A percentile compares a stretch with the other conserved stretches of the same genome.
Conservation (phyloP, 768 basidiomycete species). For the Boletus rubroflammeus region DNA sequence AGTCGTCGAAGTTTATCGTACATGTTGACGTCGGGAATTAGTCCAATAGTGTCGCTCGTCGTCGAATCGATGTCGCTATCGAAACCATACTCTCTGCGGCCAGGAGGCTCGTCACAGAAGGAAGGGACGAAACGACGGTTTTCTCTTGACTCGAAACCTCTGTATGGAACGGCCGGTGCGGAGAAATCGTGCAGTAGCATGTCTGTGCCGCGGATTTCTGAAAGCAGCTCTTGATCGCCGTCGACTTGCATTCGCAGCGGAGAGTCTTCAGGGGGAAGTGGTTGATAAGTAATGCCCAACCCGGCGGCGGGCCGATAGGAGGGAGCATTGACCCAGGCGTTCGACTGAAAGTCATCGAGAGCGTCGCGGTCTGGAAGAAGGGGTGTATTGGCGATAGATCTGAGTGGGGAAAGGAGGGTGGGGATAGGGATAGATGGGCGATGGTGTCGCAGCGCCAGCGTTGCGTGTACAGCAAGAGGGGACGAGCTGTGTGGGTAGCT, state of each 20-base stretch:
- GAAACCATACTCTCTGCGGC: slow-evolving; percentile 1
- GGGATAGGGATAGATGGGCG: slow-evolving; percentile 18
- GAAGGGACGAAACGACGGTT: neutral
- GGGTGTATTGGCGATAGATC: slow-evolving; percentile 8
- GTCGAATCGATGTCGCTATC: slow-evolving; percentile 9
- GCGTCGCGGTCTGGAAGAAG: neutral
- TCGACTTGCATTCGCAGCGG: slow-evolving; percentile 6
- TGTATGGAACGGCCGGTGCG: neutral
- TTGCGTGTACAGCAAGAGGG: slow-evolving; percentile 21
- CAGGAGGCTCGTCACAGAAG: neutral
- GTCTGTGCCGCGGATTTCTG: neutral
- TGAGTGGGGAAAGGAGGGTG: slow-evolving; percentile 30
- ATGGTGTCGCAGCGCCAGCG: slow-evolving; percentile 31
- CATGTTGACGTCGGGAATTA: slow-evolving; percentile 37
- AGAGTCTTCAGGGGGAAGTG: slow-evolving; percentile 4
- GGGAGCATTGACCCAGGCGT: slow-evolving; percentile 20
- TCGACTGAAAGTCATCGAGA: slow-evolving; percentile 30
- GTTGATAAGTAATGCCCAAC: slow-evolving; percentile 26
- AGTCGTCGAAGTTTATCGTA: slow-evolving; percentile 22
- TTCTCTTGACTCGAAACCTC: neutral
- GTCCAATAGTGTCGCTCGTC: slow-evolving; percentile 18
- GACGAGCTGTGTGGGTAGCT: slow-evolving; percentile 19
- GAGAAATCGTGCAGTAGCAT: neutral
- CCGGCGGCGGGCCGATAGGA: slow-evolving; percentile 18
- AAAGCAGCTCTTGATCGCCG: neutral